Evolutionary conservation across 176 grass and related monocot species (phyloP).

Genomic region (Avena atlantica): DNA sequence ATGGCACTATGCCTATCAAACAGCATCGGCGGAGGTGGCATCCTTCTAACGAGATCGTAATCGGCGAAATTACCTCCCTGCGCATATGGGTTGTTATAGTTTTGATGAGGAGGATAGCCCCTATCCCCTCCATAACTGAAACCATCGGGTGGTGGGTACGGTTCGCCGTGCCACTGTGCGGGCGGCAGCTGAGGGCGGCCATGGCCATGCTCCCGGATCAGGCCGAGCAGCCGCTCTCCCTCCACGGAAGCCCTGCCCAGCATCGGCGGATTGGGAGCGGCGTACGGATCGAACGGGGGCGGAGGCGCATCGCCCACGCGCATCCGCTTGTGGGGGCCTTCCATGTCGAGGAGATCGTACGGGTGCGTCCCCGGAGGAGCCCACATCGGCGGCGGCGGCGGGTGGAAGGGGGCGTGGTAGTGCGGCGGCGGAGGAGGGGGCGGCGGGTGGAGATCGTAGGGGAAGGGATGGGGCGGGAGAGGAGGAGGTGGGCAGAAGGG

Average conservation of each 20-base stretch:
- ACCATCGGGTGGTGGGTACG: slow-evolving; percentile 36
- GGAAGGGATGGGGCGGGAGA: slow-evolving; percentile 62
- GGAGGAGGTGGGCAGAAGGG: slow-evolving; percentile 79
- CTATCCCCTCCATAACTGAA: slow-evolving; percentile 39
- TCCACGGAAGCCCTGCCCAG: slow-evolving; percentile 45
- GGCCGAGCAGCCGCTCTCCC: slow-evolving; percentile 64
- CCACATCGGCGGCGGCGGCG: slow-evolving; percentile 49
- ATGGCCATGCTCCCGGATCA: slow-evolving; percentile 83
- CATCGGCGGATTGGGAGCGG: slow-evolving; percentile 29
- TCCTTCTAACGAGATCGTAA: slow-evolving; percentile 37
- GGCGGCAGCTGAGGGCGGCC: slow-evolving; percentile 45
- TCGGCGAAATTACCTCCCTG: slow-evolving; percentile 36
- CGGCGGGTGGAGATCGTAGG: slow-evolving; percentile 58
- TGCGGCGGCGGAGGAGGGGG: slow-evolving; percentile 36
- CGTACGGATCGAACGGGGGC: slow-evolving; percentile 39
- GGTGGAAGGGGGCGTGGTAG: slow-evolving; percentile 38
- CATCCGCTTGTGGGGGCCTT: slow-evolving; percentile 74
- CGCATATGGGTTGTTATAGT: slow-evolving; percentile 36
- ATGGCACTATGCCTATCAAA: slow-evolving; percentile 29
- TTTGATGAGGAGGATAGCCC: slow-evolving; percentile 37
- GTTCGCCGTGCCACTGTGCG: slow-evolving; percentile 33
- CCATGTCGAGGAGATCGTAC: slow-evolving; percentile 40
- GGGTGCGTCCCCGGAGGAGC: slow-evolving; percentile 26
- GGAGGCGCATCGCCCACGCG: slow-evolving; percentile 59
- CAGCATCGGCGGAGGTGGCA: slow-evolving; percentile 30